Evolutionary conservation across 768 basidiomycete species (phyloP), one percentile per base, ranked within the genome.

Genomic region (Daedaleopsis nitida): DNA sequence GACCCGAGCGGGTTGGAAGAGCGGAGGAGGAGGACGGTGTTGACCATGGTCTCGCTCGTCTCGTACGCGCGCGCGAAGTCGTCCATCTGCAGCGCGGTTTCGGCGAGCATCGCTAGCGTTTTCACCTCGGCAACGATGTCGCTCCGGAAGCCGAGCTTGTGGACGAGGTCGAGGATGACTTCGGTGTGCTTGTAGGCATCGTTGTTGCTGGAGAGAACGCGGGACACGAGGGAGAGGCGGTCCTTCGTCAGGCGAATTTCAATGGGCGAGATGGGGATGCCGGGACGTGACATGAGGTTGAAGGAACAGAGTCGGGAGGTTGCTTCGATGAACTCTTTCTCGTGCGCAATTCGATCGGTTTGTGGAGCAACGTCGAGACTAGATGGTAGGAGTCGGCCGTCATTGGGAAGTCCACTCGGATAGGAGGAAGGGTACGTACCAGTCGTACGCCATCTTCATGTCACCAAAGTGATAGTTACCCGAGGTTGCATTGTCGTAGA

Each of bases 401-500:
- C 35, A 66, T 47, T 21, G 24, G 37, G 52, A 52, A n/a, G 23
- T 21, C 37, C 47, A 49, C 38, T 52, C 39, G 43, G 51, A 54
- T 27, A 57, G 51, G 8, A 52, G 49, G 23, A 32, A 60, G 14
- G 59, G 24, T 12, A 64, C 68, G 62, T 73, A 97, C 96, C 97
- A 98, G 59, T 96, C 93, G 73, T 96, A 96, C 1, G 97, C 97
- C 52, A 94, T 79, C 72, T 94, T 96, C 96, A 99, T 98, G 54
- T 96, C 94, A 5, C 96, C 96, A 39, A 84, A 81, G 66, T 93
- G 92, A 71, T 94, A 89, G 69, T 98, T 99, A 6, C 94, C 97
- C 0, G 87, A 90, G 64, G 82, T 87, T 2, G 97, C 91, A 68
- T 98, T 98, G 71, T 98, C 94, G 73, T 98, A 99, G 63, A 97